A percentile compares a stretch with the other conserved stretches of the same genome.
Evolutionary conservation across 2,329 filamentous ascomycete species (phyloP).

Genomic region (Pezicula carpinea): DNA sequence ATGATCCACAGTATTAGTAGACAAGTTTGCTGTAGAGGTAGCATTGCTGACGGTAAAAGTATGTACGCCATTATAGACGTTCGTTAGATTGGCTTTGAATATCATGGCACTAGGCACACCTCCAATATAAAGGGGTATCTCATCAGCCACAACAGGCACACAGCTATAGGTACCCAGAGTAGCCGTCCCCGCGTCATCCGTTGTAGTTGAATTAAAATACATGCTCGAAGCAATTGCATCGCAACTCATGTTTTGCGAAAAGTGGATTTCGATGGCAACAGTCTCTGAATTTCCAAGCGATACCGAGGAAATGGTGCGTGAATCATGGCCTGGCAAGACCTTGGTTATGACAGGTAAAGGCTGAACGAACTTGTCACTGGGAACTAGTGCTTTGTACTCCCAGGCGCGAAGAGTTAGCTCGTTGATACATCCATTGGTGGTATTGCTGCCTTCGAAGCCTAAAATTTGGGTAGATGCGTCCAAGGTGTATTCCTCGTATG

Average conservation of each 20-base stretch:
- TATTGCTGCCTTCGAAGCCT: slow-evolving; percentile 39
- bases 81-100: slow-evolving; percentile 45
- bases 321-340: slow-evolving; percentile 52
- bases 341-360: slow-evolving; percentile 51
- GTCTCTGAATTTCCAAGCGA: not conserved
- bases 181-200: slow-evolving; percentile 35
- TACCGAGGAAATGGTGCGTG: slow-evolving; percentile 42
- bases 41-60: slow-evolving; percentile 51
- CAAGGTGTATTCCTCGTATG: slow-evolving; percentile 51
- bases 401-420: slow-evolving; percentile 44
- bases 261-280: slow-evolving; percentile 46
- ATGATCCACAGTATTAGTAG: slow-evolving; percentile 45
- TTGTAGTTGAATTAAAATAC: slow-evolving; percentile 47
- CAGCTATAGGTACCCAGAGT: slow-evolving; percentile 34
- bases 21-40: slow-evolving; percentile 27
- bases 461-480: slow-evolving; percentile 40
- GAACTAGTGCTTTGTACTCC: slow-evolving; percentile 53
- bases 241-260: slow-evolving; percentile 57
- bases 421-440: slow-evolving; percentile 47
- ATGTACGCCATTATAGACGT: slow-evolving; percentile 57
- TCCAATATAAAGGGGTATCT: slow-evolving; percentile 37
- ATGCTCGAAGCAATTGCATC: slow-evolving; percentile 44
- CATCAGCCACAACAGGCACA: not conserved
- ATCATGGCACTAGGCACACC: slow-evolving; percentile 49
- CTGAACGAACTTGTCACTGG: slow-evolving; percentile 41